Base-by-base conservation (phyloP, 805 yeast genomes). In the Metschnikowia matae region DNA sequence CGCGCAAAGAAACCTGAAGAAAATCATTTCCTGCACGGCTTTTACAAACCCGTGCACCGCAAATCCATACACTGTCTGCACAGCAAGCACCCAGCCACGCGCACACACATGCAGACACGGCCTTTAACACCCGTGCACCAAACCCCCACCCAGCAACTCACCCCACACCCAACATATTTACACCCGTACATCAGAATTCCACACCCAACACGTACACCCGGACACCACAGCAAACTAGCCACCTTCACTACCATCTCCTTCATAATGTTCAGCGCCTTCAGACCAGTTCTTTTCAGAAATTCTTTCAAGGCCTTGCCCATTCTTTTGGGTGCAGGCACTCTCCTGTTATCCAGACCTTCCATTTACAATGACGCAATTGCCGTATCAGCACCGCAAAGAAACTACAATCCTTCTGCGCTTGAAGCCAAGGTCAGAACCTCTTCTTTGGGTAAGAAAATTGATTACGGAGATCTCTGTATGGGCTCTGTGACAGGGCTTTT, bases 401-500 rank as follows among this genome's bases (percentile, higher is more conserved):
- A 40, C 37, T 47, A 51, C 44, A 35, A 51, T 40, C 58, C 58
- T 4, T 46, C 47, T 13, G 46, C 48, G 17, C 34, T 53, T 14
- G 46, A 47, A 8, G 55, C 54, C n/a, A 50, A 54, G 32, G 48
- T 35, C 3, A 37, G 50, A 20, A 47, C 53, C 4, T 57, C 66
- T 8, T 57, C 64, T 20, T 57, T 79, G 48, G 71, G 71, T n/a
- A 78, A 79, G 0, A 70, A 69, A 49, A 66, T 83, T 54, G 79
- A 81, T 65, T 84, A 84, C 60, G 77, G 78, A 57, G 85, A 84
- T 58, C 68, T 84, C 58, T 75, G 87, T 14, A 65, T 82, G 51
- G 89, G 89, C 5, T 80, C 86, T 1, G 69, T 84, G 60, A 69
- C 81, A 6, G 89, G 89, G 0, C 68, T 83, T 50, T 70, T 79